Evolutionary conservation across 1,284 basidiomycete genomes (phyloP).

Genomic region (Hortiboletus rubellus): DNA sequence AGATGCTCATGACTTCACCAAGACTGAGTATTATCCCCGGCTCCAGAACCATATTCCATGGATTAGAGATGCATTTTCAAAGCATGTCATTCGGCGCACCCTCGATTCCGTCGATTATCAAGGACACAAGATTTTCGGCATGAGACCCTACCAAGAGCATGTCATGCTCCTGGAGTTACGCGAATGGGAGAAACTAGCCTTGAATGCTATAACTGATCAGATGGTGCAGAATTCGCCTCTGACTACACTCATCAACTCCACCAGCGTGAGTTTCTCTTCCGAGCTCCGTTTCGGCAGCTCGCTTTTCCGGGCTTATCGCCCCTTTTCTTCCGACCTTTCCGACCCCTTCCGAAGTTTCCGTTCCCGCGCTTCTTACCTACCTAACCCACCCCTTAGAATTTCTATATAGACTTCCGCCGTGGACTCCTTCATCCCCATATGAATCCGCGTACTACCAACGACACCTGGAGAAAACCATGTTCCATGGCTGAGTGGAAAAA

Average conservation of each 20-base stretch:
- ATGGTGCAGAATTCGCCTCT: background rate
- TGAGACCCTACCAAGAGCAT: background rate
- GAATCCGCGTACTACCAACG: background rate
- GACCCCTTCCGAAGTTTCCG: too few species aligned
- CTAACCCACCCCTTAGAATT: conserved; percentile 1
- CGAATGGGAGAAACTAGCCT: background rate
- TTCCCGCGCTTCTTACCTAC: too few species aligned
- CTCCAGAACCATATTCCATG: background rate
- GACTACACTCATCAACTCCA: background rate
- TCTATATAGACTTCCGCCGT: conserved; percentile 11
- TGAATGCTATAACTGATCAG: background rate
- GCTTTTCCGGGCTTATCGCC: too few species aligned
- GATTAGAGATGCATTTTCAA: background rate
- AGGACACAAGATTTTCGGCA: background rate
- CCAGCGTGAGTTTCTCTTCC: too few species aligned
- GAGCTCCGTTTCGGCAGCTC: too few species aligned
- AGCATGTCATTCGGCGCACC: background rate
- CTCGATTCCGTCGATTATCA: background rate
- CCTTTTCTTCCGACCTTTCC: too few species aligned
- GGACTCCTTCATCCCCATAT: conserved; percentile 5
- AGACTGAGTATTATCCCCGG: background rate
- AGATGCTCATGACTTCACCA: background rate
- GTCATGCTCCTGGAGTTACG: background rate
- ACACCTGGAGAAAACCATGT: background rate
- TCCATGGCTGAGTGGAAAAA: background rate